A percentile compares a stretch with the other conserved stretches of the same genome.
phyloP scores from a whole-genome alignment of 805 yeast species.

The Suhomyces tanzawaensis region DNA sequence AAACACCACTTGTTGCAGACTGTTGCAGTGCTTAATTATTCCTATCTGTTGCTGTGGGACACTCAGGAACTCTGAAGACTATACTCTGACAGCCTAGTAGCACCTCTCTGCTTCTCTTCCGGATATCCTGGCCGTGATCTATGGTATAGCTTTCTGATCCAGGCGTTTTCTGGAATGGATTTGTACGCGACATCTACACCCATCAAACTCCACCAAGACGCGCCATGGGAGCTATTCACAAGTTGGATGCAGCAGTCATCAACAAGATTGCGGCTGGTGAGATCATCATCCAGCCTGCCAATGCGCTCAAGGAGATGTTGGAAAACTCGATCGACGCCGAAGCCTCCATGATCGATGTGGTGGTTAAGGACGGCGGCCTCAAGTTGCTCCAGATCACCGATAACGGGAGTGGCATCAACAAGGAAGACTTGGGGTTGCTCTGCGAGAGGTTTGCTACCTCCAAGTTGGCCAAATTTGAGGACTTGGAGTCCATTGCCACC shows the following conservation, averaged over 20 bases:
- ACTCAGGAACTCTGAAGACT: too few relatives aligned
- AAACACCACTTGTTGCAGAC: too few relatives aligned
- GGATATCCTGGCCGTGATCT: too few relatives aligned
- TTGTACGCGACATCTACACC: too few relatives aligned
- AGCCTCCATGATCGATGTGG: slow-evolving; percentile 68
- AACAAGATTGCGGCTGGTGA: slow-evolving; percentile 97
- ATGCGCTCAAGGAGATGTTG: slow-evolving; percentile 88
- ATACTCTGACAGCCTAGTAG: too few relatives aligned
- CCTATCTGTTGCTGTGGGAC: too few relatives aligned
- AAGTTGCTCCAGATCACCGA: slow-evolving; percentile 85
- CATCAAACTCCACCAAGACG: background rate
- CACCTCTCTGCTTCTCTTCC: too few relatives aligned
- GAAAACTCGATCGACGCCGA: slow-evolving; percentile 92
- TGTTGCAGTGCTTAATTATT: too few relatives aligned
- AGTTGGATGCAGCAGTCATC: slow-evolving; percentile 69
- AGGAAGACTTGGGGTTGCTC: slow-evolving; percentile 71
- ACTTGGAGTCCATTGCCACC: slow-evolving; percentile 65
- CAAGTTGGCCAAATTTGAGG: slow-evolving; percentile 71
- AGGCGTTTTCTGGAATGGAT: too few relatives aligned
- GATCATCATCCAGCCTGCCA: slow-evolving; percentile 88
- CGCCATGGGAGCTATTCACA: slow-evolving; percentile 16
- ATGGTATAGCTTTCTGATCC: too few relatives aligned
- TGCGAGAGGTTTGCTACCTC: slow-evolving; percentile 94
- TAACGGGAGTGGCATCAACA: slow-evolving; percentile 79
- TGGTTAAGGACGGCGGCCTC: slow-evolving; percentile 90